Conservation (phyloP, 345 rosid genomes). For the Eucalyptus camaldulensis region DNA sequence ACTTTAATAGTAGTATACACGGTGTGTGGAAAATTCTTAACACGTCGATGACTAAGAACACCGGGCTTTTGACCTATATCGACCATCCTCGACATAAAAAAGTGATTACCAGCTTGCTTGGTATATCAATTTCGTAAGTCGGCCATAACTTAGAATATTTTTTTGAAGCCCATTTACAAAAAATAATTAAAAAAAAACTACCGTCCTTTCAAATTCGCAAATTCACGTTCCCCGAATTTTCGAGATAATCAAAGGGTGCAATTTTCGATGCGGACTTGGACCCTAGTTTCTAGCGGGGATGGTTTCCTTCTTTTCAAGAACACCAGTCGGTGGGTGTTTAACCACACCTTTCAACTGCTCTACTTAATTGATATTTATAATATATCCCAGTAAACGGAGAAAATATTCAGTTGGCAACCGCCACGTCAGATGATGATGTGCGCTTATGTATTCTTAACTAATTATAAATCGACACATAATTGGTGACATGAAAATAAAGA, state of each 20-base stretch:
- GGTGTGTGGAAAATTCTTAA: not conserved
- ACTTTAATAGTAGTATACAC: not conserved
- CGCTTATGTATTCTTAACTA: no score
- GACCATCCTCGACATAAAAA: not conserved
- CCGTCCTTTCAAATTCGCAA: not conserved
- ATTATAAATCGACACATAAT: no score
- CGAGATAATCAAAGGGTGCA: not conserved
- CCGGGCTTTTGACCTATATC: not conserved
- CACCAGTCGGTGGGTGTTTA: not conserved
- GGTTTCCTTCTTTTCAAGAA: not conserved
- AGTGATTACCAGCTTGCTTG: not conserved
- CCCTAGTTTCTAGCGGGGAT: not conserved
- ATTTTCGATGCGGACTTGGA: not conserved
- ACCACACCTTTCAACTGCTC: not conserved
- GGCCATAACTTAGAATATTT: not conserved
- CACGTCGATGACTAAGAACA: not conserved
- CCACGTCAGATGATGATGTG: no score
- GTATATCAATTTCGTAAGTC: not conserved
- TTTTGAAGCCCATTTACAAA: not conserved
- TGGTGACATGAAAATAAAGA: no score
- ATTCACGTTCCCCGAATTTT: not conserved
- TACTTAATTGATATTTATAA: no score
- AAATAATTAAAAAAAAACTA: no score
- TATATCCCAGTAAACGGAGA: no score
- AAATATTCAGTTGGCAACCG: no score